A percentile compares a stretch with the other conserved stretches of the same genome.
Evolutionary conservation across 2,329 filamentous ascomycete genomes (phyloP).

Genomic region (Fusarium miscanthi): DNA sequence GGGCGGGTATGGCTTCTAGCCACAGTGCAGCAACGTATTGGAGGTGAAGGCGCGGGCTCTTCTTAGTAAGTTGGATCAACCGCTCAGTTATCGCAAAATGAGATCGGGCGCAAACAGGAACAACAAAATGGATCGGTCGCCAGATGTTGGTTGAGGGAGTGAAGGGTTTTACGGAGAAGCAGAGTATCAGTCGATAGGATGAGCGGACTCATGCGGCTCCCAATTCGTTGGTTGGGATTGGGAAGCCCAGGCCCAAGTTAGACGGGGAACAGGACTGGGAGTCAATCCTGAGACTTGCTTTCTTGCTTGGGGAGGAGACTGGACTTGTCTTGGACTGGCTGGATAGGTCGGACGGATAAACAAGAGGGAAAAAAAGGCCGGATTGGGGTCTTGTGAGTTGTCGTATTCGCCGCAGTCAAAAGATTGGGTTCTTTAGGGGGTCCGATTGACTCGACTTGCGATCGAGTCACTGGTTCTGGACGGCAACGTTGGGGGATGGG

Average conservation of each 20-base stretch:
- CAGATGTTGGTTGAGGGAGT: constrained; percentile 37
- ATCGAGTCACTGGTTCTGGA: constrained; percentile 23
- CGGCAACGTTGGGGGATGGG: constrained; percentile 23
- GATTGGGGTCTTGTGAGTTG: constrained; percentile 27
- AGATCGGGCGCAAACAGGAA: constrained; percentile 24
- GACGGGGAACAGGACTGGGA: constrained; percentile 40
- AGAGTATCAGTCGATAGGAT: constrained; percentile 45
- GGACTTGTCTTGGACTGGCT: background rate
- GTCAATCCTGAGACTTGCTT: constrained; percentile 35
- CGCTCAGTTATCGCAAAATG: constrained; percentile 14
- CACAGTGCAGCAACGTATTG: constrained; percentile 26
- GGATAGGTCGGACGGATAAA: constrained; percentile 3
- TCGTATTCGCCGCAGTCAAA: constrained; percentile 39
- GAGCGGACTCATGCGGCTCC: constrained; percentile 45
- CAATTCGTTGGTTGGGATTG: constrained; percentile 43
- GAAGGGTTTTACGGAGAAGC: constrained; percentile 43
- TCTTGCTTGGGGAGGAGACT: constrained; percentile 1
- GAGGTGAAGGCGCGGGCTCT: background rate
- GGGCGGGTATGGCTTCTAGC: constrained; percentile 4
- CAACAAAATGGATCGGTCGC: constrained; percentile 14
- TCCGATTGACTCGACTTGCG: constrained; percentile 27
- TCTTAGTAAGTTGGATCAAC: background rate
- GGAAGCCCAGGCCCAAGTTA: constrained; percentile 31
- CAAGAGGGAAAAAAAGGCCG: constrained; percentile 18
- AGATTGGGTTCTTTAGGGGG: constrained; percentile 14